Conservation (phyloP, 352 stramenopile species). For the Pythium angustatum region DNA sequence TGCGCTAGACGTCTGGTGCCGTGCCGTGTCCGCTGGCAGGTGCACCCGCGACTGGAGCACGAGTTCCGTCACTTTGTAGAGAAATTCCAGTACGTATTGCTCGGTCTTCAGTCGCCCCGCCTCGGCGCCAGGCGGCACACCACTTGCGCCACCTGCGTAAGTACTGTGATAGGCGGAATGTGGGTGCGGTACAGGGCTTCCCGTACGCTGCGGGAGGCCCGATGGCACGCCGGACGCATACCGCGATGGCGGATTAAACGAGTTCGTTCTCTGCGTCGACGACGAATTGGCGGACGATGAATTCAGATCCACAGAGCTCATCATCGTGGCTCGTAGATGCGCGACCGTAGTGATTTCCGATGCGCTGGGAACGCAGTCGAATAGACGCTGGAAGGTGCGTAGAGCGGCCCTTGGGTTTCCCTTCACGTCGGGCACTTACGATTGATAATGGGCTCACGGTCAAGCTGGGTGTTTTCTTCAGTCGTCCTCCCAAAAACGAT, state of each 20-base stretch:
- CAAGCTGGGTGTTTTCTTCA: constrained; percentile 24
- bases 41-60: constrained; percentile 82
- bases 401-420: too few relatives aligned
- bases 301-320: constrained; percentile 33
- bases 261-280: constrained; percentile 17
- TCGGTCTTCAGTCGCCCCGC: constrained; percentile 77
- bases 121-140: constrained; percentile 25
- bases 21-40: constrained; percentile 52
- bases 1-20: constrained; percentile 32
- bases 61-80: constrained; percentile 83
- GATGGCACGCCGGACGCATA: constrained; percentile 11
- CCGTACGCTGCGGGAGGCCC: neutral
- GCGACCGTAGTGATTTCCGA: too few relatives aligned
- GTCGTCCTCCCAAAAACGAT: constrained; percentile 14
- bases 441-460: constrained; percentile 18
- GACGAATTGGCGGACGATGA: constrained; percentile 21
- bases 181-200: constrained; percentile 17
- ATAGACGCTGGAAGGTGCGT: neutral
- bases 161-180: constrained; percentile 6
- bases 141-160: constrained; percentile 1
- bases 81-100: constrained; percentile 82
- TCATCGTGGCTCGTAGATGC: constrained; percentile 24
- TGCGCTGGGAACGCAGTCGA: neutral
- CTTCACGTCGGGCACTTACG: neutral
- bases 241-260: constrained; percentile 14